Conservation (phyloP, 768 basidiomycete genomes). For the Boletus barrowsii region DNA sequence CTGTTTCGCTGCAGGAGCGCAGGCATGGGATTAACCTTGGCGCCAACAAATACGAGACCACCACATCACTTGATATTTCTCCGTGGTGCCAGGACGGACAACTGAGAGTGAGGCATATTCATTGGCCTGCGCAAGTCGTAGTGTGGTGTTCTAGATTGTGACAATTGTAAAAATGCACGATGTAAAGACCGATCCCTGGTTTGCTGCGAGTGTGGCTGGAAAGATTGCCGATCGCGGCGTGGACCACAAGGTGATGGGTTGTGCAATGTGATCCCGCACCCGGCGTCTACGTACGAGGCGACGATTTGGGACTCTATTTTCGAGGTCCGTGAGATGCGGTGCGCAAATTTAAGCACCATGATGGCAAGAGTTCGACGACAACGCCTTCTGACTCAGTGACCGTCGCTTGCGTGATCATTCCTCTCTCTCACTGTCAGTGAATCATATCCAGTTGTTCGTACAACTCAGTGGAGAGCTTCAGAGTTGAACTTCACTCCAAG, state of each 20-base stretch:
- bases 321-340: slow-evolving; percentile 22
- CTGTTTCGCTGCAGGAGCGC: neutral
- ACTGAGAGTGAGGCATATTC: no score
- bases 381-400: neutral
- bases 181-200: no score
- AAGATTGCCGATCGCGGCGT: no score
- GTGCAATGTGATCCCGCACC: neutral
- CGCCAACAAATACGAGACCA: neutral
- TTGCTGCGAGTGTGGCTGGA: no score
- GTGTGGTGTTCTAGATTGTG: no score
- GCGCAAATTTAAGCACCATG: slow-evolving; percentile 18
- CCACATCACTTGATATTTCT: neutral
- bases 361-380: slow-evolving; percentile 5
- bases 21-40: neutral
- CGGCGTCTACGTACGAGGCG: slow-evolving; percentile 3
- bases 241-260: no score
- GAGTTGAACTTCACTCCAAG: neutral
- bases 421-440: neutral
- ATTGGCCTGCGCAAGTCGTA: no score
- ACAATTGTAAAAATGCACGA: no score
- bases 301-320: slow-evolving; percentile 13
- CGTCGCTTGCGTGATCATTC: neutral
- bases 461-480: neutral
- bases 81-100: no score
- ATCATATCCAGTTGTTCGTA: neutral